phyloP scores from a whole-genome alignment of 306 rosid genomes.

The Trichosanthes truncata region DNA sequence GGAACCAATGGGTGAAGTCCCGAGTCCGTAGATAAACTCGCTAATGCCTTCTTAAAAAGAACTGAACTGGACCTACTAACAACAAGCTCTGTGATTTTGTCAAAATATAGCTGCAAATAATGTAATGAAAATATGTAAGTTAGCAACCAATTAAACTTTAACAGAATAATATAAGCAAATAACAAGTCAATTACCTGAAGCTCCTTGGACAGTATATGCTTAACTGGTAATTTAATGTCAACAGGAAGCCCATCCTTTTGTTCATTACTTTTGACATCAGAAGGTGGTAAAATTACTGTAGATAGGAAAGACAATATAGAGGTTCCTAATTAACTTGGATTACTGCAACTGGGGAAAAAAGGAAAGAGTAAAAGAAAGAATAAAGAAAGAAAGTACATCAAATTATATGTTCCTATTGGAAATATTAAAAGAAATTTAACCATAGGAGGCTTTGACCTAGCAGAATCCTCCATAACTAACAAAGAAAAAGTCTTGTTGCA shows the following conservation, averaged over 20 bases:
- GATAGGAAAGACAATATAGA: conserved; percentile 8
- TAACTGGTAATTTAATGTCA: conserved; percentile 79
- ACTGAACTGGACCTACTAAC: conserved; percentile 47
- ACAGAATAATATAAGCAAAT: background rate
- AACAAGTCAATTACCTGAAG: conserved; percentile 52
- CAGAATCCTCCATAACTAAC: background rate
- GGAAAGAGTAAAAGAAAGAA: background rate
- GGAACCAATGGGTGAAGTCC: conserved; percentile 98
- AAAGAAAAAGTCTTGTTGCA: background rate
- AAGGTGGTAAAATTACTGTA: conserved; percentile 45
- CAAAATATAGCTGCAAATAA: conserved; percentile 66
- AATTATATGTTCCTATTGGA: background rate
- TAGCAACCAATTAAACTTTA: background rate
- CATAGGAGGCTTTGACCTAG: background rate
- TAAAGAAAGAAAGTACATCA: background rate
- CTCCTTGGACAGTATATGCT: conserved; percentile 73
- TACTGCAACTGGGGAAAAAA: background rate
- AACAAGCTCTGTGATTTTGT: conserved; percentile 62
- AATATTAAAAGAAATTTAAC: background rate
- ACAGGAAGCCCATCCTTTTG: conserved; percentile 51
- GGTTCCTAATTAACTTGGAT: conserved; percentile 4
- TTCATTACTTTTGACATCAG: conserved; percentile 55
- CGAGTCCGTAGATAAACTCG: conserved; percentile 78
- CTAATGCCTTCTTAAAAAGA: conserved; percentile 60
- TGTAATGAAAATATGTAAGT: conserved; percentile 16